Conservation (phyloP, 805 yeast species). For the Lipomyces lipofer region DNA sequence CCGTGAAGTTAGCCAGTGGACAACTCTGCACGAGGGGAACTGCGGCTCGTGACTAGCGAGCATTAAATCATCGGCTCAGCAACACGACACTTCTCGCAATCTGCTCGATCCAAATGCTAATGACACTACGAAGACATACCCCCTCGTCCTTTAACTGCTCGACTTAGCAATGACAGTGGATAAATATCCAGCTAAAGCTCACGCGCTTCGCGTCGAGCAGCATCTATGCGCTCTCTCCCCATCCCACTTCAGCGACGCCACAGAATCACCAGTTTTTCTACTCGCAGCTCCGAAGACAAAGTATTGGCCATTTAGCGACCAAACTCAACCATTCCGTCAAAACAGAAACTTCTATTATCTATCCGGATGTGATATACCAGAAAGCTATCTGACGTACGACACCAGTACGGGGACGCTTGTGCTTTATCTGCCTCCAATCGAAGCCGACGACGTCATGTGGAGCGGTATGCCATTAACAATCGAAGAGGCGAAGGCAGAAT, state of each 20-base stretch:
- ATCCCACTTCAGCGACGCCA: slow-evolving; percentile 26
- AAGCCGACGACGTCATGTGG: slow-evolving; percentile 93
- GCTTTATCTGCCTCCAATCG: slow-evolving; percentile 79
- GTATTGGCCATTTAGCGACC: slow-evolving; percentile 54
- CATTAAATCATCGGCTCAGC: too few relatives aligned
- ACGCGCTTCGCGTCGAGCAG: slow-evolving; percentile 44
- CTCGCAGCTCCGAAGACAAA: slow-evolving; percentile 45
- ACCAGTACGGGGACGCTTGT: slow-evolving; percentile 56
- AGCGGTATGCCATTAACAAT: slow-evolving; percentile 77
- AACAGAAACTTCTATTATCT: slow-evolving; percentile 87
- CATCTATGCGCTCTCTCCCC: slow-evolving; percentile 10
- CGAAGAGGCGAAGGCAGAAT: slow-evolving; percentile 63
- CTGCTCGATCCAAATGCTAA: too few relatives aligned
- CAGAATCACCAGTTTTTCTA: slow-evolving; percentile 30
- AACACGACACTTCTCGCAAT: too few relatives aligned
- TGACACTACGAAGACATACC: too few relatives aligned
- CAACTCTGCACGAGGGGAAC: too few relatives aligned
- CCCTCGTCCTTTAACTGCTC: too few relatives aligned
- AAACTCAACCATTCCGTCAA: slow-evolving; percentile 76
- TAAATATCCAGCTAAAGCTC: slow-evolving; percentile 77
- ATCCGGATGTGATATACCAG: slow-evolving; percentile 80
- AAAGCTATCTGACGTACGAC: slow-evolving; percentile 65
- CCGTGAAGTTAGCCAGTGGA: too few relatives aligned
- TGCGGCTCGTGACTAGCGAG: too few relatives aligned
- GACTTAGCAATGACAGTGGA: slow-evolving; percentile 23